phyloP scores from a whole-genome alignment of 2,329 filamentous ascomycete genomes.

The Ophiocordyceps australis region DNA sequence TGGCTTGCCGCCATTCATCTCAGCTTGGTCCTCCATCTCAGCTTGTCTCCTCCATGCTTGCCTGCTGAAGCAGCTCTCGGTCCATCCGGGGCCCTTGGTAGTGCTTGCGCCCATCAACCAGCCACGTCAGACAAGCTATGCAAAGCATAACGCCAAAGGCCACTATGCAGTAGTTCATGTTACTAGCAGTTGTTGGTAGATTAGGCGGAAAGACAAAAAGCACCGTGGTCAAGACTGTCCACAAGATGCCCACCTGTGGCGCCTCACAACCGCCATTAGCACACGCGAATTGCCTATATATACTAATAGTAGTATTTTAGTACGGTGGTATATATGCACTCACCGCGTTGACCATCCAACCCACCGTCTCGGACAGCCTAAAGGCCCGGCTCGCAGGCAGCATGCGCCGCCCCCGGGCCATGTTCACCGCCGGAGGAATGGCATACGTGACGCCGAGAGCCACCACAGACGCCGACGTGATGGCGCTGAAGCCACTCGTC shows the following conservation, averaged over 20 bases:
- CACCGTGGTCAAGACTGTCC: slow-evolving; percentile 52
- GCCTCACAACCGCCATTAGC: background rate
- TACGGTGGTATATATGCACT: too few species aligned
- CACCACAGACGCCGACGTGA: slow-evolving; percentile 55
- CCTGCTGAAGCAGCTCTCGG: too few species aligned
- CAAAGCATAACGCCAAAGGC: slow-evolving; percentile 28
- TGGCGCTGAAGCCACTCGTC: slow-evolving; percentile 49
- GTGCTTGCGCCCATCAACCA: slow-evolving; percentile 28
- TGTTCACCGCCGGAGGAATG: slow-evolving; percentile 55
- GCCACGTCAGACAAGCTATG: slow-evolving; percentile 23
- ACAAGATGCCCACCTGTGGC: slow-evolving; percentile 34
- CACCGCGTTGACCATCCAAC: slow-evolving; percentile 16
- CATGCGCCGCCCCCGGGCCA: slow-evolving; percentile 44
- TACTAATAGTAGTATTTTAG: too few species aligned
- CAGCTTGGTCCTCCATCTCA: background rate
- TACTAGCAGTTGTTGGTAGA: slow-evolving; percentile 42
- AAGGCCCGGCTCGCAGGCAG: slow-evolving; percentile 32
- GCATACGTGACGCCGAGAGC: slow-evolving; percentile 57
- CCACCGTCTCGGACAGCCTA: slow-evolving; percentile 14
- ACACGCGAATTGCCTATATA: too few species aligned
- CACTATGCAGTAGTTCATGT: slow-evolving; percentile 44
- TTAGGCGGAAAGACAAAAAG: slow-evolving; percentile 59
- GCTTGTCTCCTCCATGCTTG: background rate
- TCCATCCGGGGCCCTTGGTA: slow-evolving; percentile 18
- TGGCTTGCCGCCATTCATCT: too few species aligned